Evolutionary conservation across 176 grass and related monocot genomes (phyloP).

Genomic region (Alloteropsis semialata): DNA sequence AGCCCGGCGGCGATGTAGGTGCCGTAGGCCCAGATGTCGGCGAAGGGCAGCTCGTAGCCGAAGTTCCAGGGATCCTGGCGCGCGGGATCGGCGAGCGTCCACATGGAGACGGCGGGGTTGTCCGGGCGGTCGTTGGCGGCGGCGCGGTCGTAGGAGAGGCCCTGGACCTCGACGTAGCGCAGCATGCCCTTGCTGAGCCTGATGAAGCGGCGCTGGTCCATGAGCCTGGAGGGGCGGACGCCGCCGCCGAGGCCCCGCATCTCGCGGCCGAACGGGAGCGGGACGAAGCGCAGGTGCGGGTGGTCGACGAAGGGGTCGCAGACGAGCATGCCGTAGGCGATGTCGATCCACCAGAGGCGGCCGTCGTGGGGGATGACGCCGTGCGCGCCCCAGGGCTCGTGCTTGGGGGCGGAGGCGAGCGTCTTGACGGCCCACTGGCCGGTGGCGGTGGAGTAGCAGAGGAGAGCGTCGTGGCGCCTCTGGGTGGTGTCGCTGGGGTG

Average conservation of each 20-base stretch:
- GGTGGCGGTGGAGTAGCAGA: background rate
- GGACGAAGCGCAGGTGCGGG: background rate
- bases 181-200: background rate
- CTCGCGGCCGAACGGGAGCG: background rate
- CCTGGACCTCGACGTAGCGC: background rate
- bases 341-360: constrained; percentile 14
- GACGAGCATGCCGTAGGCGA: background rate
- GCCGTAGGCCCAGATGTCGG: constrained; percentile 3
- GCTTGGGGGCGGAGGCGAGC: background rate
- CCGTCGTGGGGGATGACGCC: background rate
- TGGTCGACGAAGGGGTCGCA: constrained; percentile 9
- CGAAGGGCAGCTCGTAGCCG: background rate
- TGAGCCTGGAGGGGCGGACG: background rate
- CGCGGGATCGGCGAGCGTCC: background rate
- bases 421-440: background rate
- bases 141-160: background rate
- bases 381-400: background rate
- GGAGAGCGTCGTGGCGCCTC: background rate
- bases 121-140: too few relatives aligned
- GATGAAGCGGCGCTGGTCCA: background rate
- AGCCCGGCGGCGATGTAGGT: constrained; percentile 4
- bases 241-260: background rate
- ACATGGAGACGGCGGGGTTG: background rate
- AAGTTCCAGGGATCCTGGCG: background rate
- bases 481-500: background rate